Evolutionary conservation across 768 basidiomycete species (phyloP).

Genomic region (Psilocybe sp.): DNA sequence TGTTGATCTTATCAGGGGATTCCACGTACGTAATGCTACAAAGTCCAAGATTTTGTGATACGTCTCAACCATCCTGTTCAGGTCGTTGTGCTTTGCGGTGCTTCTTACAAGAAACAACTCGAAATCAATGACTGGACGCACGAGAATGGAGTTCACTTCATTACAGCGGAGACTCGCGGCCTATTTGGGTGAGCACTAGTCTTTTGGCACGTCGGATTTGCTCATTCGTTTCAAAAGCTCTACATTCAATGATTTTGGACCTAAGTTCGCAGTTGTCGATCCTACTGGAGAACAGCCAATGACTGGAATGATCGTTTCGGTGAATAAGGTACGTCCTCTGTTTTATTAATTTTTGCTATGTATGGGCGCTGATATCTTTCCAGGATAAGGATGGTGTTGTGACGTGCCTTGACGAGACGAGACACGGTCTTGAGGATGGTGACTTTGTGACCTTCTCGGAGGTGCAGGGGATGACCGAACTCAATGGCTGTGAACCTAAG

Average conservation of each 20-base stretch:
- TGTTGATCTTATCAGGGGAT: conserved; percentile 78
- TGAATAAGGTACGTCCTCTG: conserved; percentile 63
- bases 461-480: conserved; percentile 89
- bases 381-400: conserved; percentile 90
- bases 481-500: conserved; percentile 89
- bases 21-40: conserved; percentile 62
- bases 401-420: conserved; percentile 93
- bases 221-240: conserved; percentile 47
- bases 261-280: conserved; percentile 93
- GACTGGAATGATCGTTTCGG: conserved; percentile 91
- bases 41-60: neutral
- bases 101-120: conserved; percentile 74
- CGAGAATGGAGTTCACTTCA: conserved; percentile 84
- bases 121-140: conserved; percentile 98
- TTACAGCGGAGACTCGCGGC: conserved; percentile 87
- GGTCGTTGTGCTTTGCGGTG: conserved; percentile 89
- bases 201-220: neutral
- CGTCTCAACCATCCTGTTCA: conserved; percentile 24
- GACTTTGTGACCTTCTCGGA: conserved; percentile 97
- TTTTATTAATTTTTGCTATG: neutral
- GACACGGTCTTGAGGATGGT: conserved; percentile 98
- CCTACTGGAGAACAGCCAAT: conserved; percentile 97
- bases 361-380: neutral
- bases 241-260: conserved; percentile 95
- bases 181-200: conserved; percentile 76